Conservation (phyloP, 2,329 filamentous ascomycete species). For the Ascochyta fabae region DNA sequence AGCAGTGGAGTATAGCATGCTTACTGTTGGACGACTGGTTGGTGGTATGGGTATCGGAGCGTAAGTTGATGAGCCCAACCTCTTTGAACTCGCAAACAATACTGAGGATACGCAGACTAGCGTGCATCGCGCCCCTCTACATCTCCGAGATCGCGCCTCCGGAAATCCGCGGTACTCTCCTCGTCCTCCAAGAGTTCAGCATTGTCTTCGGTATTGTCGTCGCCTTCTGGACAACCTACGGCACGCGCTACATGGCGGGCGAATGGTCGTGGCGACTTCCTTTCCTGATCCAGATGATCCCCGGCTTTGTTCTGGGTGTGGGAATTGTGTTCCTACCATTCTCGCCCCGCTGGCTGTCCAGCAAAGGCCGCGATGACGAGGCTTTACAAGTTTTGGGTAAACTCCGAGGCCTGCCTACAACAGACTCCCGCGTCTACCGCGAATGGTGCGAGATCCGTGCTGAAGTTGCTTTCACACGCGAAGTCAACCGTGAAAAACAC, state of each 20-base stretch:
- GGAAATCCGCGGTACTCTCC: slow-evolving; percentile 56
- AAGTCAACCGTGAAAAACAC: slow-evolving; percentile 50
- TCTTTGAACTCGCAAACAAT: background rate
- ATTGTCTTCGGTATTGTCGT: slow-evolving; percentile 59
- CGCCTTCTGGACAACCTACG: slow-evolving; percentile 63
- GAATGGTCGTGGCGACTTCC: slow-evolving; percentile 57
- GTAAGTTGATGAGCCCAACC: slow-evolving; percentile 29
- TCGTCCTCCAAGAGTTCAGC: slow-evolving; percentile 57
- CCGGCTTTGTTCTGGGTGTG: slow-evolving; percentile 47
- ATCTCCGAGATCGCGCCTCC: slow-evolving; percentile 61
- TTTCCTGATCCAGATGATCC: slow-evolving; percentile 55
- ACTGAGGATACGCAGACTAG: slow-evolving; percentile 28
- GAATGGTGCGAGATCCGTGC: slow-evolving; percentile 62
- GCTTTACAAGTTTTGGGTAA: slow-evolving; percentile 56
- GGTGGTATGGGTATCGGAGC: slow-evolving; percentile 61
- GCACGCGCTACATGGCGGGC: slow-evolving; percentile 52
- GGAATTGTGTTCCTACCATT: slow-evolving; percentile 60
- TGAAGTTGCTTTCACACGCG: slow-evolving; percentile 61
- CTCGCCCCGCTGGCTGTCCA: slow-evolving; percentile 62
- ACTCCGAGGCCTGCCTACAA: slow-evolving; percentile 57
- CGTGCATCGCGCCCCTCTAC: slow-evolving; percentile 58
- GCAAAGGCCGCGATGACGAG: slow-evolving; percentile 53
- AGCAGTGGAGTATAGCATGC: slow-evolving; percentile 58
- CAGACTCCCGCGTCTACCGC: slow-evolving; percentile 58
- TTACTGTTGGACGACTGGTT: slow-evolving; percentile 58